These are phyloP conservation scores for Helicocarpus griseus DNA, from an alignment of 2,329 filamentous ascomycete species.

Conservation along the genomic window DNA sequence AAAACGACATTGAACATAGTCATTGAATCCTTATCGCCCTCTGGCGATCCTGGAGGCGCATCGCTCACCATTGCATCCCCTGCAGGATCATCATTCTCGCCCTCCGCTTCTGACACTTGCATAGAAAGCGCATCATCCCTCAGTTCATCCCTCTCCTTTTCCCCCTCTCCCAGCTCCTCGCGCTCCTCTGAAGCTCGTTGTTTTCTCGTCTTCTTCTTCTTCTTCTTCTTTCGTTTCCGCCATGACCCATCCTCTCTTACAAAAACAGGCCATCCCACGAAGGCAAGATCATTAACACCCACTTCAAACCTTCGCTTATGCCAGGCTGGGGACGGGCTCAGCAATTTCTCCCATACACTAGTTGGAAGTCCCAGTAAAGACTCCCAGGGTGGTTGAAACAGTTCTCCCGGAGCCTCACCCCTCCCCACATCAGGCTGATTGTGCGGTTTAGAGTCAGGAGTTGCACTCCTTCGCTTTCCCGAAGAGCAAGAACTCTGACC, in stretches of 20 bases:
- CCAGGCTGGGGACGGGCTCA: constrained; percentile 65
- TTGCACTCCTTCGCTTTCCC: neutral
- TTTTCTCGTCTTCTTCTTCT: constrained; percentile 25
- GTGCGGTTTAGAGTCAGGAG: neutral
- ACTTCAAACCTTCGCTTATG: constrained; percentile 78
- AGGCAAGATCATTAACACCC: constrained; percentile 67
- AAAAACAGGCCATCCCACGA: constrained; percentile 75
- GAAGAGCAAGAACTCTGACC: neutral
- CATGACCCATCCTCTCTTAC: constrained; percentile 69
- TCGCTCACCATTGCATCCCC: constrained; percentile 15
- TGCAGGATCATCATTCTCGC: constrained; percentile 18
- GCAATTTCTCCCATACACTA: constrained; percentile 68
- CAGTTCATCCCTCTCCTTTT: constrained; percentile 20
- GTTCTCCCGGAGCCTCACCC: constrained; percentile 12
- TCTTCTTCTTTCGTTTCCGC: constrained; percentile 55
- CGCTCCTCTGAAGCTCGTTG: constrained; percentile 20
- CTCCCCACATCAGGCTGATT: constrained; percentile 22
- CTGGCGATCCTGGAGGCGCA: constrained; percentile 16
- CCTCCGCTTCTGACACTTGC: constrained; percentile 8
- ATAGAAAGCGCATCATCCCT: neutral
- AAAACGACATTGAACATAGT: constrained; percentile 98
- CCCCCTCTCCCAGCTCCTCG: constrained; percentile 27
- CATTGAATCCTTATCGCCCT: constrained; percentile 54
- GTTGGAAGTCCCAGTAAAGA: constrained; percentile 63
- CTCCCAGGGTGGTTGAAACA: constrained; percentile 36